Evolutionary conservation across 148 eudicot genomes (phyloP), one percentile per base, ranked within the genome.

Genomic region (Diospyros lotus): DNA sequence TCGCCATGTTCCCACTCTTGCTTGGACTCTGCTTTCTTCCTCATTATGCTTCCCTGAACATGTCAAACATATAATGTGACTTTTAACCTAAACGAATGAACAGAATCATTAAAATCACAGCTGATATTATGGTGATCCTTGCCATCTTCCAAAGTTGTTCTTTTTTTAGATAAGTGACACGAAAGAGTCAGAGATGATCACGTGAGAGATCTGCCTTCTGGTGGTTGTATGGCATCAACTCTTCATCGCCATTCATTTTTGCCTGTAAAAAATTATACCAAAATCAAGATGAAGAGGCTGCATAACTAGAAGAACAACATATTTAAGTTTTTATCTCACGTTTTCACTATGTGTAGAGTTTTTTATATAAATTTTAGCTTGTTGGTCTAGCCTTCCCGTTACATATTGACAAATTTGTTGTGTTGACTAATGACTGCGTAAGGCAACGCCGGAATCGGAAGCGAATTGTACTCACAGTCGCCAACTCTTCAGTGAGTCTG

Each of bases 131-230:
- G 28, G 28, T 28, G 28, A 28, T 28, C 28, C 28, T 28, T 28
- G 28, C 28, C 28, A 28, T 28, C 28, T 28, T 28, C 28, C 28
- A 28, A 28, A 28, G 28, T 28, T 28, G 28, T 28, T 28, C 7
- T 48, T 48, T 48, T 48, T 4, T 4, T 48, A 48, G 8, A 48
- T 48, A 48, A 48, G 8, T 48, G 8, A 48, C 4, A 4, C 8
- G 52, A 48, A 48, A 4, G 52, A 48, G 52, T 7, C 13, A 61
- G 76, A 71, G 50, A 73, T 60, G 52, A 9, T 64, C 38, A 84
- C 85, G 85, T 84, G 79, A 77, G 38, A 70, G 56, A 66, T 66
- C 65, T 69, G 55, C 67, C 46, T 51, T 69, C 73, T 17, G 54
- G 62, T 54, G 62, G 44, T 73, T 6, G 54, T 69, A 14, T 28